These are phyloP conservation scores for Colletotrichum caudatum DNA, from an alignment of 2,329 filamentous ascomycete genomes.

Conservation along the genomic window DNA sequence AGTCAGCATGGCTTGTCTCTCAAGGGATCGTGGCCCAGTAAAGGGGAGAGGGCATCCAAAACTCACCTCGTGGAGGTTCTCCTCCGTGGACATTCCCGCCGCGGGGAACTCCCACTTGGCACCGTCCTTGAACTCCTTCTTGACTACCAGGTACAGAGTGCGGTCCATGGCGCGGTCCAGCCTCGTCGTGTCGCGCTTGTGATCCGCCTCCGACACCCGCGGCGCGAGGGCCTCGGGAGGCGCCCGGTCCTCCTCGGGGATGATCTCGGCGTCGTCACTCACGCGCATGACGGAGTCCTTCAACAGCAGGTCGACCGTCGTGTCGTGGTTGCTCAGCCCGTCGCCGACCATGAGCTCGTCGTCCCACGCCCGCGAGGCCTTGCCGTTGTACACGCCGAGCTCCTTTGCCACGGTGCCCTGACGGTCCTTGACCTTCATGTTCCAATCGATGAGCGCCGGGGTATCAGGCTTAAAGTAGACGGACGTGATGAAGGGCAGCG, in stretches of 20 bases:
- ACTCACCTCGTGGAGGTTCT: constrained; percentile 86
- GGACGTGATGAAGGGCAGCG: constrained; percentile 86
- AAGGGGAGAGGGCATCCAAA: neutral
- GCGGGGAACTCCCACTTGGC: constrained; percentile 86
- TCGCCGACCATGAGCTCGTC: constrained; percentile 88
- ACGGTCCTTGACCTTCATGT: constrained; percentile 83
- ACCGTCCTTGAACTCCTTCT: constrained; percentile 63
- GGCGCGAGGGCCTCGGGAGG: constrained; percentile 77
- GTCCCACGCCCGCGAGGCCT: constrained; percentile 81
- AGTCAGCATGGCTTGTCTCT: neutral
- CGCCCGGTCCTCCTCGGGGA: constrained; percentile 69
- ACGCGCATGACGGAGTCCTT: constrained; percentile 78
- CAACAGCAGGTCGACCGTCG: constrained; percentile 76
- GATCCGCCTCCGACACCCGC: constrained; percentile 82
- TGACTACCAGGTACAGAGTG: constrained; percentile 90
- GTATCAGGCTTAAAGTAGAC: constrained; percentile 97
- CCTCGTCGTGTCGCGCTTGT: constrained; percentile 78
- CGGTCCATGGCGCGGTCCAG: constrained; percentile 83
- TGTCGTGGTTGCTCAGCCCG: constrained; percentile 71
- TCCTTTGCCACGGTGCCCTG: constrained; percentile 81
- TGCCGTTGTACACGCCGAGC: constrained; percentile 84
- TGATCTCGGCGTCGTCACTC: constrained; percentile 70
- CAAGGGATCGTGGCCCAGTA: neutral
- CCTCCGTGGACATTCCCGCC: constrained; percentile 74
- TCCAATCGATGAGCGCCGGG: constrained; percentile 87